Conservation (phyloP, 1,284 basidiomycete species). For the Irpex sp. region DNA sequence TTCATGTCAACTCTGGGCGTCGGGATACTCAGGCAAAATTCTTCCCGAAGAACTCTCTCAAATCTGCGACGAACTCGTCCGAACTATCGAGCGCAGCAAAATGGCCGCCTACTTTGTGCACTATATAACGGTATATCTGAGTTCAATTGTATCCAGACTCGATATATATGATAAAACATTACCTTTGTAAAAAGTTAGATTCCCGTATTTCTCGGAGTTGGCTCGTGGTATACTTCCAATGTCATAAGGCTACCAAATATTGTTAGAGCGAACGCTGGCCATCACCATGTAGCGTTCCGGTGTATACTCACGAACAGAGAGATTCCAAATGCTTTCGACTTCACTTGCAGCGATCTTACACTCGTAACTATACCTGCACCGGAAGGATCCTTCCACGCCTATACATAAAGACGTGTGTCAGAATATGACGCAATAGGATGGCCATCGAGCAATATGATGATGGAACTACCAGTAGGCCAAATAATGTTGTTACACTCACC, state of each 20-base stretch:
- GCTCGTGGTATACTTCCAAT: neutral
- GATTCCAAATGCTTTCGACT: neutral
- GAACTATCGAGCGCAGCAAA: slow-evolving; percentile 3
- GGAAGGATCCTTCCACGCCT: neutral
- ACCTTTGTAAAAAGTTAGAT: neutral
- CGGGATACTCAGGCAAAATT: neutral
- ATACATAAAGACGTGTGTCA: no score
- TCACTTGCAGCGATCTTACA: neutral
- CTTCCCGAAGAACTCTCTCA: neutral
- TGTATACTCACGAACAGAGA: neutral
- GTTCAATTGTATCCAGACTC: neutral
- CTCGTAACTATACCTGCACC: neutral
- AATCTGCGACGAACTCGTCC: neutral
- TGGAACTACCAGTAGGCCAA: no score
- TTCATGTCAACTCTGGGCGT: neutral
- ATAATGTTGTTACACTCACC: neutral
- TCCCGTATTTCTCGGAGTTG: neutral
- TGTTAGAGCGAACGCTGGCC: no score
- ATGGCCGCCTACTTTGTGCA: neutral
- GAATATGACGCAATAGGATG: no score
- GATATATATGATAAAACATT: neutral
- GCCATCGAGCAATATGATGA: no score
- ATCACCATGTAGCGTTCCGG: neutral
- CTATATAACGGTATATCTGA: neutral
- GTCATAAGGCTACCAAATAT: neutral